Percentiles rank a stretch among this genome's conserved stretches.
Conservation (phyloP, 2,329 filamentous ascomycete species). For the Xylaria hypoxylon region DNA sequence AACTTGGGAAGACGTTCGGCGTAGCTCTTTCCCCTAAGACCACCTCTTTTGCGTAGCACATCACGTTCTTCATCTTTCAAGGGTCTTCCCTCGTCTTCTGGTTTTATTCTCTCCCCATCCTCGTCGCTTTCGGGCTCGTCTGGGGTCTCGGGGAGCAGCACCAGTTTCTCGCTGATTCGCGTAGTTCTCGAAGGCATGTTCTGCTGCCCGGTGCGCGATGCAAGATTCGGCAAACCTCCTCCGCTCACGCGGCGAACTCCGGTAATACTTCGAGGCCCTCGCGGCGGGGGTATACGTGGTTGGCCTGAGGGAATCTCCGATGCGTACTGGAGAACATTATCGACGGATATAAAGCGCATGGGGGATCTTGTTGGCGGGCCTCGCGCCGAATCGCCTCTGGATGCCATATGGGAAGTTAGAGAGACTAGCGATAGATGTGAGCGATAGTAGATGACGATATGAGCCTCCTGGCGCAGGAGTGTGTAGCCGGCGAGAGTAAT, state of each 20-base stretch:
- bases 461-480: background rate
- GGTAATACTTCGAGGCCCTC: slow-evolving; percentile 60
- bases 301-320: slow-evolving; percentile 96
- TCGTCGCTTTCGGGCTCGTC: slow-evolving; percentile 68
- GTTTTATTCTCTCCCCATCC: slow-evolving; percentile 62
- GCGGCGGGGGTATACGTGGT: slow-evolving; percentile 76
- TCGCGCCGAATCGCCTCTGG: slow-evolving; percentile 31
- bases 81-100: slow-evolving; percentile 67
- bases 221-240: slow-evolving; percentile 57
- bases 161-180: slow-evolving; percentile 97
- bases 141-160: slow-evolving; percentile 86
- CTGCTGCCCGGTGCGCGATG: slow-evolving; percentile 63
- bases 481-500: too few relatives aligned
- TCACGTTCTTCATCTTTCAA: slow-evolving; percentile 76
- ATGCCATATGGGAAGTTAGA: slow-evolving; percentile 27
- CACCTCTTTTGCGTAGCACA: slow-evolving; percentile 71
- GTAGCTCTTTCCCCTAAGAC: slow-evolving; percentile 83
- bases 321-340: slow-evolving; percentile 93
- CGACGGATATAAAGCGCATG: slow-evolving; percentile 87
- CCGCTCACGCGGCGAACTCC: slow-evolving; percentile 59
- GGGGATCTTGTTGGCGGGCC: slow-evolving; percentile 47
- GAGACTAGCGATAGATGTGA: background rate
- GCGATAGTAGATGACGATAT: background rate
- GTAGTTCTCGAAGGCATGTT: slow-evolving; percentile 85
- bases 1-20: slow-evolving; percentile 92